phyloP scores from a whole-genome alignment of 164 flowering plant species.

The Hamamelis virginiana region DNA sequence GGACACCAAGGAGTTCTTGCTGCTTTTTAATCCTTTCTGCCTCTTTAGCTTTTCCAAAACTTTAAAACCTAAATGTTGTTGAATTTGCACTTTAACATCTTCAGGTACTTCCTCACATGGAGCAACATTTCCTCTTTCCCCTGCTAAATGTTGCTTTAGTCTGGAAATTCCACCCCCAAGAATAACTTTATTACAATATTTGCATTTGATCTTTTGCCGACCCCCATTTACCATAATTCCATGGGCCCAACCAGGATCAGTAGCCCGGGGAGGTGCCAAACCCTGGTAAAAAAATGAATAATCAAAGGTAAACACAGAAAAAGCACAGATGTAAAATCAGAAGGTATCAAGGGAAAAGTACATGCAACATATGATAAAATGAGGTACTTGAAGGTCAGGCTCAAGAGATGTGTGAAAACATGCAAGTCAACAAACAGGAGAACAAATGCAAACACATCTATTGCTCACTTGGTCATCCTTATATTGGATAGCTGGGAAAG shows the following conservation, averaged over 20 bases:
- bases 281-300: conserved; percentile 23
- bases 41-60: conserved; percentile 37
- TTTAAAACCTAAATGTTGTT: conserved; percentile 39
- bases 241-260: conserved; percentile 58
- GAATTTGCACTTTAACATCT: conserved; percentile 42
- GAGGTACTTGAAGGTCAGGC: not conserved
- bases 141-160: conserved; percentile 53
- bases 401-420: not conserved
- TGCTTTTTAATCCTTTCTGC: conserved; percentile 28
- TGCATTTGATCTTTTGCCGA: conserved; percentile 43
- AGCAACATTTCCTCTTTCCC: conserved; percentile 46
- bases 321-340: not conserved
- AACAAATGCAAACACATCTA: not conserved
- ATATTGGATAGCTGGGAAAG: conserved; percentile 22
- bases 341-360: not conserved
- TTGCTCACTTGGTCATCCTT: conserved; percentile 31
- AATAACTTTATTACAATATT: conserved; percentile 40
- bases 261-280: conserved; percentile 46
- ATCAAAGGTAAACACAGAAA: conserved; percentile 13
- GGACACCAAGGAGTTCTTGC: conserved; percentile 17
- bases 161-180: conserved; percentile 54
- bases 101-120: conserved; percentile 47
- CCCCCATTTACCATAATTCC: conserved; percentile 49
- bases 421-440: conserved; percentile 1
- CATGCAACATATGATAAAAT: not conserved